Conservation (phyloP, 2,329 filamentous ascomycete species). For the Penicillium brevicompactum region DNA sequence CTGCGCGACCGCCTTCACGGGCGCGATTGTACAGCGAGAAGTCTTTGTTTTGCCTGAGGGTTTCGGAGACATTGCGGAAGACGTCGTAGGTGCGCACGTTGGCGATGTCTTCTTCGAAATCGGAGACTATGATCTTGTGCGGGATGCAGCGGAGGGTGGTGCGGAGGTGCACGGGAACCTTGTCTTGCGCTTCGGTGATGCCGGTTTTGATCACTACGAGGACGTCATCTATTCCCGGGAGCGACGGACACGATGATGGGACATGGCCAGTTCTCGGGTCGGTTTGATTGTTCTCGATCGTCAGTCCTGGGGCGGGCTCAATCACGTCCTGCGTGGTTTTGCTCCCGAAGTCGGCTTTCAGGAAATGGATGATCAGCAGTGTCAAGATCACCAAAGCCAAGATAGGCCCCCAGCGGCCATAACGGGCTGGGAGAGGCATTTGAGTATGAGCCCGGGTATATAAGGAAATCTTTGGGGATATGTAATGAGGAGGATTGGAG, state of each 20-base stretch:
- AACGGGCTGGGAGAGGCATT: slow-evolving; percentile 24
- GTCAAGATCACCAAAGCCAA: slow-evolving; percentile 15
- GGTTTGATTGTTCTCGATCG: slow-evolving; percentile 1
- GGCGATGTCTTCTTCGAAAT: slow-evolving; percentile 55
- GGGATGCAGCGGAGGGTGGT: slow-evolving; percentile 59
- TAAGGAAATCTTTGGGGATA: neutral
- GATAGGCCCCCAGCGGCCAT: slow-evolving; percentile 24
- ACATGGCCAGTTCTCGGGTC: slow-evolving; percentile 1
- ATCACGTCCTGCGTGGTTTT: slow-evolving; percentile 10
- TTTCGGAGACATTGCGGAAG: slow-evolving; percentile 44
- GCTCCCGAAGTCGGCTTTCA: slow-evolving; percentile 3
- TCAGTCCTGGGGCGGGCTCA: slow-evolving; percentile 1
- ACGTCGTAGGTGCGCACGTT: slow-evolving; percentile 54
- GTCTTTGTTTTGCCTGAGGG: slow-evolving; percentile 16
- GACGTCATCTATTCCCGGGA: slow-evolving; percentile 52
- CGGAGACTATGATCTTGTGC: slow-evolving; percentile 60
- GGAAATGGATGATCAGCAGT: slow-evolving; percentile 19
- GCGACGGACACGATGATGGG: slow-evolving; percentile 29
- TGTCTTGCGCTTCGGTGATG: slow-evolving; percentile 57
- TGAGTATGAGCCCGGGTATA: neutral
- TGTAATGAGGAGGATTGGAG: slow-evolving; percentile 21
- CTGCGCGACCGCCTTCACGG: slow-evolving; percentile 40
- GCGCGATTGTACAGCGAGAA: slow-evolving; percentile 44
- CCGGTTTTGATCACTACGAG: slow-evolving; percentile 62
- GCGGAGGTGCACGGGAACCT: slow-evolving; percentile 57